Percentiles rank a stretch among this genome's conserved stretches.
Conservation (phyloP, 1,139 yeast species). For the Candida sojae region DNA sequence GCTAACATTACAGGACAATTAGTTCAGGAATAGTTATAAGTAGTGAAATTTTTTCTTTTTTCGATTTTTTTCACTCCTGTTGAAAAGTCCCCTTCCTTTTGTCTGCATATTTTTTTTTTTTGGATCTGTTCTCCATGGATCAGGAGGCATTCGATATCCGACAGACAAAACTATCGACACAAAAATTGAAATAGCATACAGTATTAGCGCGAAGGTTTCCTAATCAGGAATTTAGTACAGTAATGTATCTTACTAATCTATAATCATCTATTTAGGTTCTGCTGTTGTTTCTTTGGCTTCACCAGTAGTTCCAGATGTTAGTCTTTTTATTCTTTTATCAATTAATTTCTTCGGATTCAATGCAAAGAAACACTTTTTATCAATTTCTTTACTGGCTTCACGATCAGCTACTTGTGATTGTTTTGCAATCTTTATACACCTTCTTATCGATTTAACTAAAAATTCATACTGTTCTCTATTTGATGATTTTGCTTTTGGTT, state of each 20-base stretch:
- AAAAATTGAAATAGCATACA: too few species aligned
- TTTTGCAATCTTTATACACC: constrained; percentile 52
- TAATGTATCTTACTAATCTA: background rate
- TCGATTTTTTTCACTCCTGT: background rate
- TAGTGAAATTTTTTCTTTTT: background rate
- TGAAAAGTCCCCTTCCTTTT: too few species aligned
- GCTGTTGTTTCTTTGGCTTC: constrained; percentile 2
- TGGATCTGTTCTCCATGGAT: too few species aligned
- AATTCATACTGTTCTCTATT: constrained; percentile 38
- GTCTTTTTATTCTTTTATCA: constrained; percentile 37
- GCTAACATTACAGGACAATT: constrained; percentile 3
- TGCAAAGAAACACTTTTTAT: constrained; percentile 63
- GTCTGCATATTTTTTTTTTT: too few species aligned
- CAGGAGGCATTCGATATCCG: too few species aligned
- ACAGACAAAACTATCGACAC: too few species aligned
- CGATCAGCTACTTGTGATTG: constrained; percentile 46
- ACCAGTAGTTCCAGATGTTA: constrained; percentile 9
- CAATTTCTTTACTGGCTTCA: constrained; percentile 64
- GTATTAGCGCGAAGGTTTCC: too few species aligned
- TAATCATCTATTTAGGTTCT: background rate
- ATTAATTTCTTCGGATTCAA: constrained; percentile 57
- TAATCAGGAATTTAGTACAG: too few species aligned
- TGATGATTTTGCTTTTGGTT: constrained; percentile 5
- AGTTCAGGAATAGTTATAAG: too few species aligned
- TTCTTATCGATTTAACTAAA: constrained; percentile 44